These are phyloP conservation scores for Thielaviopsis euricoi DNA, from an alignment of 2,329 filamentous ascomycete species.

Conservation along the genomic window DNA sequence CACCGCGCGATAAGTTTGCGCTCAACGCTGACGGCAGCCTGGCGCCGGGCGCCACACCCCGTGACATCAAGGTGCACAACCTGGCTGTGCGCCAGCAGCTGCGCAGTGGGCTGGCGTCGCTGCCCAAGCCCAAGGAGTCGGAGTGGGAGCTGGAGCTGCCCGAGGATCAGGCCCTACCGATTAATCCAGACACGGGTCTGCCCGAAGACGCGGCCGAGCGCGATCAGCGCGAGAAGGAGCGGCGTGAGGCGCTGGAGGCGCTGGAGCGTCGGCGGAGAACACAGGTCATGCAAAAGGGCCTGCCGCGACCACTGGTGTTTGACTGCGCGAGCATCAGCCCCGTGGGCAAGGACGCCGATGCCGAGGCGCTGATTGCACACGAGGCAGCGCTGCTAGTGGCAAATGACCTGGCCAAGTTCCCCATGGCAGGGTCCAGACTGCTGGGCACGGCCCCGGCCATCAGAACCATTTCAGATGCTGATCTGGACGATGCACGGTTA, in stretches of 20 bases:
- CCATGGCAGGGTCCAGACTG: slow-evolving; percentile 50
- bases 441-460: slow-evolving; percentile 44
- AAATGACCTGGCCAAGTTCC: slow-evolving; percentile 62
- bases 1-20: slow-evolving; percentile 72
- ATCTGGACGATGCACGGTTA: slow-evolving; percentile 58
- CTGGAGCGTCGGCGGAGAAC: slow-evolving; percentile 70
- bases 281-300: slow-evolving; percentile 71
- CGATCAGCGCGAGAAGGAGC: slow-evolving; percentile 61
- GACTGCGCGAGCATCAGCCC: slow-evolving; percentile 51
- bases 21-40: slow-evolving; percentile 59
- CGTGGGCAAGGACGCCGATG: slow-evolving; percentile 36
- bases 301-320: slow-evolving; percentile 62
- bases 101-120: slow-evolving; percentile 54
- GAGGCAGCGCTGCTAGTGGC: slow-evolving; percentile 70
- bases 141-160: slow-evolving; percentile 91
- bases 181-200: slow-evolving; percentile 28
- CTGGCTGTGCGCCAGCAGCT: slow-evolving; percentile 52
- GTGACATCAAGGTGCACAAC: slow-evolving; percentile 57
- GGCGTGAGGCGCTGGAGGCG: slow-evolving; percentile 55
- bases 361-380: slow-evolving; percentile 52
- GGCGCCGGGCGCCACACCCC: slow-evolving; percentile 52
- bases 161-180: slow-evolving; percentile 53
- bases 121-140: slow-evolving; percentile 83
- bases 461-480: slow-evolving; percentile 50
- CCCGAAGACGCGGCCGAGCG: slow-evolving; percentile 51